These are phyloP conservation scores for Neofusicoccum ribis DNA, from an alignment of 2,329 filamentous ascomycete species.

Conservation along the genomic window DNA sequence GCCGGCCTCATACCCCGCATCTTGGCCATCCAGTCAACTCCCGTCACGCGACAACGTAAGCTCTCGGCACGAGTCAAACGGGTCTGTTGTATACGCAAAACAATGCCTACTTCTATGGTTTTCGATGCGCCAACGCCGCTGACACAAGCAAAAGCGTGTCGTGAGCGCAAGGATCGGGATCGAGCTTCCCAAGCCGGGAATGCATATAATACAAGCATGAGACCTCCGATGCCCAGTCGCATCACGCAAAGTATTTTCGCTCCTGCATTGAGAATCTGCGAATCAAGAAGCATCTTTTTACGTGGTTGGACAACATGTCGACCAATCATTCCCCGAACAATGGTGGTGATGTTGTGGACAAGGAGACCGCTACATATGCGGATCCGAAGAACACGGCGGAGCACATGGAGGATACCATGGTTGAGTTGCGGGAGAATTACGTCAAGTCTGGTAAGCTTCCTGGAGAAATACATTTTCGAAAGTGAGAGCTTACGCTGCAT, in stretches of 20 bases:
- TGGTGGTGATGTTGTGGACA: background rate
- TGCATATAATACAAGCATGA: background rate
- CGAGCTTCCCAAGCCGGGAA: background rate
- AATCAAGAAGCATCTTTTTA: background rate
- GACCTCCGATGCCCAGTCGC: background rate
- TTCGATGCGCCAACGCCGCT: background rate
- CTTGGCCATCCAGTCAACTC: background rate
- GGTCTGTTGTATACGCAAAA: background rate
- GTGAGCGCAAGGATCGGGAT: background rate
- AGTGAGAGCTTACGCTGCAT: background rate
- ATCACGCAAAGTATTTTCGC: background rate
- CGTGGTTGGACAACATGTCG: background rate
- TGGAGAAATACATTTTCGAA: too few species aligned
- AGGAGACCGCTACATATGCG: background rate
- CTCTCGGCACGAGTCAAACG: background rate
- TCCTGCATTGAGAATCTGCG: background rate
- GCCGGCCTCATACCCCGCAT: background rate
- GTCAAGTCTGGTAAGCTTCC: background rate
- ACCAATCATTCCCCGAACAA: background rate
- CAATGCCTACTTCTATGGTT: background rate
- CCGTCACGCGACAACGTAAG: slow-evolving; percentile 3
- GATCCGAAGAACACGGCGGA: background rate
- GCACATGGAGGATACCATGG: background rate
- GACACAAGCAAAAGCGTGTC: background rate
- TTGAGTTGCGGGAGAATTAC: background rate